Evolutionary conservation across 331 rosid species (phyloP).

Genomic region (Malus hybrid): DNA sequence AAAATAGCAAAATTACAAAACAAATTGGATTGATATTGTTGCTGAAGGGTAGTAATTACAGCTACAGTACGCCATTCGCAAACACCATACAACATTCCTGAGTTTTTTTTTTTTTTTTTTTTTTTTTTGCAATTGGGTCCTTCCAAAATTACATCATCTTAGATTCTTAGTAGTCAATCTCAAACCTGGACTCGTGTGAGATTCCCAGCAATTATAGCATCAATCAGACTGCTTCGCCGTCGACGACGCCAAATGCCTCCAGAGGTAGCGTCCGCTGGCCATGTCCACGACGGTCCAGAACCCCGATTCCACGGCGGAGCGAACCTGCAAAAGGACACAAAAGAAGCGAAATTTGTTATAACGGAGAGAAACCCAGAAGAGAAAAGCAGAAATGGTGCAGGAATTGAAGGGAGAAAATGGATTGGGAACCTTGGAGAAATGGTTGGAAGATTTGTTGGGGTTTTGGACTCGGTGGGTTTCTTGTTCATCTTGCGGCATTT

Average conservation of each 20-base stretch:
- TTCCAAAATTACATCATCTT: neutral
- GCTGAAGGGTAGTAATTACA: conserved; percentile 12
- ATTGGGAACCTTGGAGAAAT: conserved; percentile 45
- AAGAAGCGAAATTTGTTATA: neutral
- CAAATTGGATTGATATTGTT: conserved; percentile 3
- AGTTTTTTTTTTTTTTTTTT: neutral
- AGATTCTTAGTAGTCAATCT: conserved; percentile 2
- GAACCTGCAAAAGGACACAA: conserved; percentile 38
- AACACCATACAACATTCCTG: neutral
- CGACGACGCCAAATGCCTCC: conserved; percentile 64
- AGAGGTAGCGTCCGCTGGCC: conserved; percentile 91
- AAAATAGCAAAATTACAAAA: neutral
- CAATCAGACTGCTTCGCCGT: conserved; percentile 41
- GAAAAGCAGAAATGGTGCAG: neutral
- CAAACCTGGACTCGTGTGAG: conserved; percentile 9
- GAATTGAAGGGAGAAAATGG: neutral
- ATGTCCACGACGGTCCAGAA: conserved; percentile 86
- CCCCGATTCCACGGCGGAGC: conserved; percentile 51
- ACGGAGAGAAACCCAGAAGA: neutral
- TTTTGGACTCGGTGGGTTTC: conserved; percentile 8
- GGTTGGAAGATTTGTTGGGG: conserved; percentile 19
- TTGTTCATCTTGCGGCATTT: neutral
- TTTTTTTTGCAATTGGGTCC: neutral
- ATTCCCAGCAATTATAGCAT: neutral
- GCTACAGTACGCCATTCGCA: neutral